Evolutionary conservation across 2,329 filamentous ascomycete genomes (phyloP), one percentile per base, ranked within the genome.

Genomic region (Nemania abortiva): DNA sequence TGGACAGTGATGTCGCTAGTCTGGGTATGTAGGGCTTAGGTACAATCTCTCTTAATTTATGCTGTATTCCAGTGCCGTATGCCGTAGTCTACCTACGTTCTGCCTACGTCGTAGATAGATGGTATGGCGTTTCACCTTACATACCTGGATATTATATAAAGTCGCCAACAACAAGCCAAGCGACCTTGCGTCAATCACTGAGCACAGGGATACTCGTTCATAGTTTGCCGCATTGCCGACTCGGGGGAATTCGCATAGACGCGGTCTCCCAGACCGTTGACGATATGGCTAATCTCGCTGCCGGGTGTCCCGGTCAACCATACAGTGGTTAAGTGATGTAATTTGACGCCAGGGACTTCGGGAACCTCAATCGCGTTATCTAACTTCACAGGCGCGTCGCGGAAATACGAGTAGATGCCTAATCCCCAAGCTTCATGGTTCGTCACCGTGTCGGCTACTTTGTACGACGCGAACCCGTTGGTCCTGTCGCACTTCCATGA

Each of bases 401-500:
- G 77, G 65, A 79, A 79, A 64, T 78, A 79, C 15, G 76, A 79
- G 63, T 79, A 79, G 50, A 79, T 73, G 20, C 78, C 78, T 20
- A 79, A 31, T 0, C 78, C 78, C 77, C 78, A 79, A 11, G 77
- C 77, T 53, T 79, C 76, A 27, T 79, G 78, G 29, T 34, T 72
- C 24, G 63, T 73, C 27, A 79, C 78, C 6, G 27, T 31, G 31
- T 76, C 75, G 24, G 76, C 76, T 2, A 79, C 76, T 68, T 79
- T 79, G 68, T 79, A 79, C 22, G 78, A 79, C 31, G 78, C 76
- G 29, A 73, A 79, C 53, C 78, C 78, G 67, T 79, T 79, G 11
- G 70, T 66, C 6, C 27, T 49, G 27, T 75, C 74, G 47, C 70
- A 70, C 74, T 70, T 76, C 74, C 77, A 79, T 4, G 73, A 73